Conservation (phyloP, 805 yeast genomes). For the Citeromyces matritensis region DNA sequence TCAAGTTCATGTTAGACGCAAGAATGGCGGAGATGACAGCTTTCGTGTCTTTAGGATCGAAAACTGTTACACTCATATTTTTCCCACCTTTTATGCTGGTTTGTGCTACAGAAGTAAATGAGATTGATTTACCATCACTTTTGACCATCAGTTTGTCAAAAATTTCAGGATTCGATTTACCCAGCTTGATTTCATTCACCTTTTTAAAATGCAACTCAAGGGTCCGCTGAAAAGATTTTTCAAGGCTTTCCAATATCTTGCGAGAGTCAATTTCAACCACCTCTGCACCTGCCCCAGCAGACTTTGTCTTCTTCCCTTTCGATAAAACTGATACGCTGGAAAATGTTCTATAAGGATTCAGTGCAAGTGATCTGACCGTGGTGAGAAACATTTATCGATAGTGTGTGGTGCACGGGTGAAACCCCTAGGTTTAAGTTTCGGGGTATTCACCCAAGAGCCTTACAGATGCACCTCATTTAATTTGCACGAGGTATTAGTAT, state of each 20-base stretch:
- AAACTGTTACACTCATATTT: slow-evolving; percentile 64
- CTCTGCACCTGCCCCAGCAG: slow-evolving; percentile 3
- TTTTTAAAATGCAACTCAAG: slow-evolving; percentile 37
- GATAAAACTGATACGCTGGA: background rate
- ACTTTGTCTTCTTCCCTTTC: slow-evolving; percentile 4
- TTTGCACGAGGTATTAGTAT: no score
- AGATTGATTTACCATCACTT: slow-evolving; percentile 26
- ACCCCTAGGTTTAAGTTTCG: no score
- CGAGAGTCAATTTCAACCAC: slow-evolving; percentile 13
- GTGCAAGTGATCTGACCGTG: no score
- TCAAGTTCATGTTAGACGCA: slow-evolving; percentile 61
- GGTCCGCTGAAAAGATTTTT: slow-evolving; percentile 26
- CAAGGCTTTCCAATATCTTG: slow-evolving; percentile 20
- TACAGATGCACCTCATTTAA: no score
- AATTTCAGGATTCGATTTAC: slow-evolving; percentile 50
- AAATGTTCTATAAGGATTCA: background rate
- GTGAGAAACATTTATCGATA: no score
- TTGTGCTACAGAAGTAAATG: slow-evolving; percentile 54
- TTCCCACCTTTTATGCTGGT: slow-evolving; percentile 55
- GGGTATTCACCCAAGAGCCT: no score
- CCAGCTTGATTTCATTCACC: slow-evolving; percentile 51
- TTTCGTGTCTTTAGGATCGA: slow-evolving; percentile 66
- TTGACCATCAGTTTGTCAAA: slow-evolving; percentile 46
- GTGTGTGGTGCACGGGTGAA: no score
- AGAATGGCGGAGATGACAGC: slow-evolving; percentile 52